These are phyloP conservation scores for Aspergillus chevalieri DNA, from an alignment of 2,329 filamentous ascomycete genomes.

Conservation along the genomic window DNA sequence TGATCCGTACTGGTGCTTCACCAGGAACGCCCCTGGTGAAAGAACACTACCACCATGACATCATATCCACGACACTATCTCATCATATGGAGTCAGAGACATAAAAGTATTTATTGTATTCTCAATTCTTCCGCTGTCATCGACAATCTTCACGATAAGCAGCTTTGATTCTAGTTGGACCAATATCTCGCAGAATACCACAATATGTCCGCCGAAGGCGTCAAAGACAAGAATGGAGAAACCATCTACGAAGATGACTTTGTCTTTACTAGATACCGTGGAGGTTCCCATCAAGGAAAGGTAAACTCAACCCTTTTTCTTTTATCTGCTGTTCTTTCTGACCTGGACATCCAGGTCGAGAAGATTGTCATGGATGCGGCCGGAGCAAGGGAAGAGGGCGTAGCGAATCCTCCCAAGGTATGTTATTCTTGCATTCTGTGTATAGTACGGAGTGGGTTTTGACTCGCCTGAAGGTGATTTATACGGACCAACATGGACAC, in stretches of 20 bases:
- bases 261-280: constrained; percentile 17
- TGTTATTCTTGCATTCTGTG: constrained; percentile 1
- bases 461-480: constrained; percentile 15
- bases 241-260: constrained; percentile 17
- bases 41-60: background rate
- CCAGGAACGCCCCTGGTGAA: too few relatives aligned
- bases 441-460: background rate
- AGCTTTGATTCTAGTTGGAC: background rate
- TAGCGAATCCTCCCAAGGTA: constrained; percentile 21
- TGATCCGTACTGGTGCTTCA: too few relatives aligned
- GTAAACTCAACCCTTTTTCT: constrained; percentile 7
- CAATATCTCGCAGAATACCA: background rate
- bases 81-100: background rate
- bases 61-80: background rate
- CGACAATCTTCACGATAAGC: background rate
- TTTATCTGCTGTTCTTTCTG: constrained; percentile 3
- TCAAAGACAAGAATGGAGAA: constrained; percentile 18
- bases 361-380: constrained; percentile 18
- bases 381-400: constrained; percentile 15
- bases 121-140: too few relatives aligned
- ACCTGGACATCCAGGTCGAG: constrained; percentile 11
- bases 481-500: constrained; percentile 22
- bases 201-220: constrained; percentile 15
- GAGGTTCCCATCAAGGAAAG: constrained; percentile 18
- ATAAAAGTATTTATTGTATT: too few relatives aligned